Base-by-base conservation (phyloP, 805 yeast species). In the Huiozyma sinensis region DNA sequence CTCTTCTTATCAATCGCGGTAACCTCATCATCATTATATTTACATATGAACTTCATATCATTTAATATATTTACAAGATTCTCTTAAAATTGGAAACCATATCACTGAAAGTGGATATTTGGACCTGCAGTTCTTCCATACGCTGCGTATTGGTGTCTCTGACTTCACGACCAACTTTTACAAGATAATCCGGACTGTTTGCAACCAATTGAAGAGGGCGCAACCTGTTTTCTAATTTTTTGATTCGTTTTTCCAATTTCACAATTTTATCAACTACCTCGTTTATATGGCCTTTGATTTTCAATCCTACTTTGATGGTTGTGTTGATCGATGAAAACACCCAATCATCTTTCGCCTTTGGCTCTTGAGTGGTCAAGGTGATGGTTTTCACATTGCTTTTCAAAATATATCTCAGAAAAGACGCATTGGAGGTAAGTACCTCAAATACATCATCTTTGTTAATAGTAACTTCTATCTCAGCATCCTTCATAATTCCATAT, bases 221-320 rank as follows among this genome's bases (percentile, higher is more conserved):
- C 56, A 75, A 73, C 50, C 76, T 68, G 53, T 75, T 78, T 52
- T 68, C 64, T 39, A 81, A 75, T 63, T 81, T 83, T 47, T 63
- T 72, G 56, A 89, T 71, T 70, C 84, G 89, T 72, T 77, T 77
- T 55, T 70, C 63, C 32, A 86, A 89, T 73, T 87, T 89, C 53
- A 70, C 60, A 55, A 90, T 83, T 68, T 90, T 97, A 44, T 82
- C 81, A 55, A 85, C 95, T 53, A 88, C 75, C 65, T 90, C 96
- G 52, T 28, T 35, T 3, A 90, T 80, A 61, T 83, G 88, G 44
- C 97, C 97, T 72, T 87, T 89, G 45, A 90, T 95, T 61, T 89
- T 72, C 27, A 89, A 77, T 57, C 84, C 95, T 13, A 88, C 96
- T 46, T 77, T 81, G 61, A 85, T 77, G 42, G 76, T 81, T 36